Base-by-base conservation (phyloP, 2,329 filamentous ascomycete genomes). In the Stagonosporopsis cucurbitacearum region DNA sequence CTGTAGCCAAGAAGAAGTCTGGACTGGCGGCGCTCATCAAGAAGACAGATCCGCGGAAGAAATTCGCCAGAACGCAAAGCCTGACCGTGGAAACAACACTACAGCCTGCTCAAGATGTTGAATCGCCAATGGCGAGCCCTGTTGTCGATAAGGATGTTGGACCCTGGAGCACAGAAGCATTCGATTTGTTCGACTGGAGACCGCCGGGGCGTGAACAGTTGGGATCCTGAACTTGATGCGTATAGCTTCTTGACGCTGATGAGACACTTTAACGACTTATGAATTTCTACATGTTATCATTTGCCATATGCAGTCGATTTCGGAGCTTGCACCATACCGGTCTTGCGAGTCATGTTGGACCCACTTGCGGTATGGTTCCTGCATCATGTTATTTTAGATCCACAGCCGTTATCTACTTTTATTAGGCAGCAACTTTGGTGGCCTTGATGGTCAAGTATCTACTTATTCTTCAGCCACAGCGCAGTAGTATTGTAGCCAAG, bases 151-250 rank as follows among this genome's bases (percentile, higher is more conserved):
- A 79, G 3, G 84, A 83, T 62, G 77, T 83, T 15, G 87, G 87
- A 2, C 84, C 88, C 0, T 91, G 88, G 88, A 90, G 86, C 63
- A 82, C 80, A 22, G 88, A 90, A 67, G 87, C 88, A 0, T 80
- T 84, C 61, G 88, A 91, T 69, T 67, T 91, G 42, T 83, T 91
- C 59, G 86, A 84, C 66, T 85, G 81, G 66, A 79, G 84, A 43
- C 88, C 87, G 32, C 77, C 71, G 2, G 20, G 40, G 13, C 30
- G 46, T 17, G 45, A 40, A 4, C n/a, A 19, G 30, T n/a, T n/a
- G 30, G 30, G 15, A 11, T 11, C 39, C 9, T 43, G 20, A 50
- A 9, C 6, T 28, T n/a, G 8, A 15, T 3, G 6, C 28, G 2
- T 17, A n/a, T 26, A 26, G 39, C 22, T 26, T 19, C 9, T 12